Percentiles rank a stretch among this genome's conserved stretches.
These are phyloP conservation scores for Ligustrum vulgare DNA, from an alignment of 257 asterid species.

Conservation along the genomic window DNA sequence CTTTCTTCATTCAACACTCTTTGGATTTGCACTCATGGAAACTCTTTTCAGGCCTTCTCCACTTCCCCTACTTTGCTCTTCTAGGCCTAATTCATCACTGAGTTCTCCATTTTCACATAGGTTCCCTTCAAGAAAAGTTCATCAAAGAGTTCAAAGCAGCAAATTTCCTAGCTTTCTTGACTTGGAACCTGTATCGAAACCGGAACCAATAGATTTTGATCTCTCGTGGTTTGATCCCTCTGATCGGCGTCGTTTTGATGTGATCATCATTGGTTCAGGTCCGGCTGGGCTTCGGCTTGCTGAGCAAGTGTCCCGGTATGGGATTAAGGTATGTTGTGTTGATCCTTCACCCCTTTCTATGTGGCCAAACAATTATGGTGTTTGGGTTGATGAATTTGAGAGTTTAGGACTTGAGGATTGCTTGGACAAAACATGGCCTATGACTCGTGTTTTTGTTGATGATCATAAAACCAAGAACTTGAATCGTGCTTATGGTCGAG, in stretches of 20 bases:
- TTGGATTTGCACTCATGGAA: conserved; percentile 42
- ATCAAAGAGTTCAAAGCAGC: conserved; percentile 32
- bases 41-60: conserved; percentile 46
- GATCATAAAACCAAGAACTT: conserved; percentile 67
- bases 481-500: conserved; percentile 78
- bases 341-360: conserved; percentile 89
- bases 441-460: conserved; percentile 52
- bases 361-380: conserved; percentile 95
- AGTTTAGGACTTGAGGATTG: conserved; percentile 65
- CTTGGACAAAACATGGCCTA: conserved; percentile 75
- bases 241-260: conserved; percentile 58
- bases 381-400: conserved; percentile 91
- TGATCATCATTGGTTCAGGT: conserved; percentile 82
- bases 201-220: conserved; percentile 51
- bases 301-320: conserved; percentile 64
- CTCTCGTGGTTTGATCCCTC: conserved; percentile 58
- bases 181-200: conserved; percentile 61
- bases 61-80: conserved; percentile 33
- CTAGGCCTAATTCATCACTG: conserved; percentile 28
- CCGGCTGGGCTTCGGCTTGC: conserved; percentile 91
- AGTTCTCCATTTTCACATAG: conserved; percentile 27
- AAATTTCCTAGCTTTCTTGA: conserved; percentile 59
- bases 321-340: conserved; percentile 77
- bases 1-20: conserved; percentile 2
- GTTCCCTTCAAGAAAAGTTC: conserved; percentile 27